These are phyloP conservation scores for Torulaspora pretoriensis DNA, from an alignment of 1,139 yeast species.

Conservation along the genomic window DNA sequence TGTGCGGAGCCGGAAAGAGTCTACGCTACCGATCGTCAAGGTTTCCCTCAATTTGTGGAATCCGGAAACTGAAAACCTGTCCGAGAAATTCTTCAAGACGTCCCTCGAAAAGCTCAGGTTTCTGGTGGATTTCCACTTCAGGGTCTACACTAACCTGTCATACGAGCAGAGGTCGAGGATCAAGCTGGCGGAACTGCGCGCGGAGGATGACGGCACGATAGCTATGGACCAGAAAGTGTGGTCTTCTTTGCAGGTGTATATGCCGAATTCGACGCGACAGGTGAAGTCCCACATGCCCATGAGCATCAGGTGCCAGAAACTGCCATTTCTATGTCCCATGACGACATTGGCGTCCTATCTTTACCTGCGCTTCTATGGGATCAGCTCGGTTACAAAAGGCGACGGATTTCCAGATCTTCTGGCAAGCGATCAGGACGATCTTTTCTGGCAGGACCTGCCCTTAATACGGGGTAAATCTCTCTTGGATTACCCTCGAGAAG, in stretches of 20 bases:
- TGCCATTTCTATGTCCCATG: slow-evolving; percentile 32
- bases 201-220: slow-evolving; percentile 5
- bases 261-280: slow-evolving; percentile 12
- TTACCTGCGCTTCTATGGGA: slow-evolving; percentile 33
- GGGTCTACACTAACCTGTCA: slow-evolving; percentile 24
- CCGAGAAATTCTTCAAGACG: slow-evolving; percentile 30
- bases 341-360: slow-evolving; percentile 33
- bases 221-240: slow-evolving; percentile 7
- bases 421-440: slow-evolving; percentile 11
- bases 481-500: slow-evolving; percentile 30
- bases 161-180: slow-evolving; percentile 27
- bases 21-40: slow-evolving; percentile 18
- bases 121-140: slow-evolving; percentile 31
- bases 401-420: slow-evolving; percentile 33
- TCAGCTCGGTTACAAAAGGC: slow-evolving; percentile 24
- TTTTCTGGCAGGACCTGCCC: slow-evolving; percentile 19
- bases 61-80: slow-evolving; percentile 23
- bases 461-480: slow-evolving; percentile 30
- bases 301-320: slow-evolving; percentile 23
- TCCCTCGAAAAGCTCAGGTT: slow-evolving; percentile 31
- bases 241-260: slow-evolving; percentile 9
- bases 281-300: slow-evolving; percentile 15
- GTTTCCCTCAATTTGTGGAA: slow-evolving; percentile 34
- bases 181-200: slow-evolving; percentile 21
- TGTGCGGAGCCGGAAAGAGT: slow-evolving; percentile 9